Percentiles rank a stretch among this genome's conserved stretches.
Evolutionary conservation across 2,329 filamentous ascomycete genomes (phyloP).

Genomic region (Monosporascus sp.): DNA sequence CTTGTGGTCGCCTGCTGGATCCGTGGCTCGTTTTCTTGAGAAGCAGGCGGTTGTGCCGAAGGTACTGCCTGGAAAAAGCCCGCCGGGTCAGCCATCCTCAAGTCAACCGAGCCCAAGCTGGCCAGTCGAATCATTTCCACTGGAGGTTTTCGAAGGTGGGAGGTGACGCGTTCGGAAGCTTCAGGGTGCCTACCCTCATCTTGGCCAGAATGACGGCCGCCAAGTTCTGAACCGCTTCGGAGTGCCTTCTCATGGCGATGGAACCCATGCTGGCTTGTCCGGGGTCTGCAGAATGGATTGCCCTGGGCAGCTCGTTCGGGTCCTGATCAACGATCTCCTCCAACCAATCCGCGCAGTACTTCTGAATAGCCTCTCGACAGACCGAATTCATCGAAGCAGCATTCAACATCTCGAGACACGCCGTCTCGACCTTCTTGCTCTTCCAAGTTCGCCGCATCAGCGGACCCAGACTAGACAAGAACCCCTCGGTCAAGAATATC

Average conservation of each 20-base stretch:
- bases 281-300: slow-evolving; percentile 44
- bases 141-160: slow-evolving; percentile 17
- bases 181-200: slow-evolving; percentile 47
- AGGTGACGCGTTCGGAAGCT: slow-evolving; percentile 25
- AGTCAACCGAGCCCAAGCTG: slow-evolving; percentile 20
- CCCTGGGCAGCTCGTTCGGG: slow-evolving; percentile 48
- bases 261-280: slow-evolving; percentile 55
- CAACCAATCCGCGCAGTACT: slow-evolving; percentile 82
- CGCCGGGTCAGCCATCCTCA: slow-evolving; percentile 40
- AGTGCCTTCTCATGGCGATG: slow-evolving; percentile 57
- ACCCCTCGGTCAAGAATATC: slow-evolving; percentile 84
- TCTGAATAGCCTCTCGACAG: slow-evolving; percentile 78
- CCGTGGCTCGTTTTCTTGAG: slow-evolving; percentile 34
- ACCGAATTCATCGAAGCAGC: slow-evolving; percentile 80
- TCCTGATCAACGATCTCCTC: slow-evolving; percentile 76
- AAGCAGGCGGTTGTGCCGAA: slow-evolving; percentile 32
- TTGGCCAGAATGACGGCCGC: slow-evolving; percentile 76
- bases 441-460: slow-evolving; percentile 77
- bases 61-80: slow-evolving; percentile 46
- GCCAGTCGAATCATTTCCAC: slow-evolving; percentile 18
- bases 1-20: slow-evolving; percentile 52
- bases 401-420: slow-evolving; percentile 83
- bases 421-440: slow-evolving; percentile 78
- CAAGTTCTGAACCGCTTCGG: slow-evolving; percentile 55
- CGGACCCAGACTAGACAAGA: slow-evolving; percentile 70